Conservation (phyloP, 805 yeast genomes). For the Wickerhamiella sorbophila region DNA sequence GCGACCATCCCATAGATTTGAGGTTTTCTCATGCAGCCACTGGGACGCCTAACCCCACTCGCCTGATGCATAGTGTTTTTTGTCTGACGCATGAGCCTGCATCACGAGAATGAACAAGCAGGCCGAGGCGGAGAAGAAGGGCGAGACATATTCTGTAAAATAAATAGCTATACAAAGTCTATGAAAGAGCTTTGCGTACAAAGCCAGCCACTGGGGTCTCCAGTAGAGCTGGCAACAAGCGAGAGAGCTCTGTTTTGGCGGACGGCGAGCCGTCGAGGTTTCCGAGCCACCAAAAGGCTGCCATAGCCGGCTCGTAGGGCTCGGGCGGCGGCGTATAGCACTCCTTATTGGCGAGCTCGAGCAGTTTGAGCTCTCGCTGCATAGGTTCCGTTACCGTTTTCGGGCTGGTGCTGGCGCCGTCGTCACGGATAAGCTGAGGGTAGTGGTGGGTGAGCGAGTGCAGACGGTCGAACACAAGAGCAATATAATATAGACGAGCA, state of each 20-base stretch:
- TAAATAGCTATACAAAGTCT: conserved; percentile 2
- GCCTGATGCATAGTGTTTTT: no score
- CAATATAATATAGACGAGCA: conserved; percentile 13
- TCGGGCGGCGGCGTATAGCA: conserved; percentile 1
- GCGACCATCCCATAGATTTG: no score
- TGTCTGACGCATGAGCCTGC: no score
- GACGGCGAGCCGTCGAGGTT: background rate
- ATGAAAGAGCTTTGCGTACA: conserved; percentile 4
- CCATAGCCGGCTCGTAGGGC: background rate
- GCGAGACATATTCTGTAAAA: no score
- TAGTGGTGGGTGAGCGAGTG: conserved; percentile 7
- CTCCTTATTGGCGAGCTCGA: background rate
- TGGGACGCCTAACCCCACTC: no score
- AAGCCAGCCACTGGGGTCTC: conserved; percentile 6
- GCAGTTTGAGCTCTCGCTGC: conserved; percentile 4
- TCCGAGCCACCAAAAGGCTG: conserved; percentile 1
- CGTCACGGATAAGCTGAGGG: conserved; percentile 3
- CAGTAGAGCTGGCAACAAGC: conserved; percentile 3
- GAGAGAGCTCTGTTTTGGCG: background rate
- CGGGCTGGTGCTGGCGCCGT: conserved; percentile 4
- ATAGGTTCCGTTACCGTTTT: conserved; percentile 6
- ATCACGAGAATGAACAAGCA: no score
- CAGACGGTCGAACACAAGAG: conserved; percentile 10
- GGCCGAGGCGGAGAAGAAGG: no score
- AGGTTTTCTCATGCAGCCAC: no score